Base-by-base conservation (phyloP, 306 rosid species). In the Fagus sylvatica region DNA sequence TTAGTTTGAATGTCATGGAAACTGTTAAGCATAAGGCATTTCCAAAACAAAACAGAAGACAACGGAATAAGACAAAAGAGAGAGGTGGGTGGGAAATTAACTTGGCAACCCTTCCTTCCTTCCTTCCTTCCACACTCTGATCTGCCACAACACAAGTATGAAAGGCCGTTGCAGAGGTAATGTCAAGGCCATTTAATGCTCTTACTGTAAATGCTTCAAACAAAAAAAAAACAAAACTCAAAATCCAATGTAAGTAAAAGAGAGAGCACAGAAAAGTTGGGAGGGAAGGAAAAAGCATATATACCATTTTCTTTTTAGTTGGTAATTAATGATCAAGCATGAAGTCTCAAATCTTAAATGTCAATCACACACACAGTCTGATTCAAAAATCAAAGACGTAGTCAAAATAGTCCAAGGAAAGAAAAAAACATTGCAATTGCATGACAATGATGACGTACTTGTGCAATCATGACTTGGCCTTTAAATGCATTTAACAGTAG, bases 391-490 rank as follows among this genome's bases (percentile, higher is more conserved):
- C 22, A 41, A 68, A 56, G 7, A 69, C 72, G 73, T 68, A 76
- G 84, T 76, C 84, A 83, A 83, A 83, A 77, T 36, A 36, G 46
- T 17, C 60, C 30, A n/a, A 72, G 51, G 51, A 40, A 41, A n/a
- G 57, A 13, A 76, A 13, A 76, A 19, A 6, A 53, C 46, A 32
- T 72, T 15, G 65, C 53, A 71, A 83, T 71, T 75, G 85, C 78
- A 74, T 67, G 78, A 75, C 84, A 86, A 80, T 86, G 83, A 83
- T 86, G 87, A 86, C 87, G 87, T 86, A 79, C 84, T 77, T 62
- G 68, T 53, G 83, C 74, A 83, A 83, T 86, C 83, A 86, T 86
- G 72, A 56, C 74, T 71, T 74, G 41, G 83, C 80, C 80, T 78
- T 86, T 83, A 74, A 86, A 56, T 76, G 74, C 81, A 80, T 28